phyloP scores from a whole-genome alignment of 768 basidiomycete species.

The Clavulina sp. region DNA sequence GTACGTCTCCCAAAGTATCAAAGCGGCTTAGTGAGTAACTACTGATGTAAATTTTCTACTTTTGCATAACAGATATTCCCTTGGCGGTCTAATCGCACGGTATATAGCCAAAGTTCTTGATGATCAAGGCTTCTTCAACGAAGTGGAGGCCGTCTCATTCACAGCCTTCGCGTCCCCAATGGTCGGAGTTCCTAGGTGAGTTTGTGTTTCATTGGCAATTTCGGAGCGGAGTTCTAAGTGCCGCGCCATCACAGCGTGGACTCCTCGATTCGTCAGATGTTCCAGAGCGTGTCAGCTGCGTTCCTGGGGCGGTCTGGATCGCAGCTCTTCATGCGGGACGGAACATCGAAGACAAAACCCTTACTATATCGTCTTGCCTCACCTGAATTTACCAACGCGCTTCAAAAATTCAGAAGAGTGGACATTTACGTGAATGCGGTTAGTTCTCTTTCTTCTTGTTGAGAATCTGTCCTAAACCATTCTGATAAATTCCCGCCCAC shows the following conservation, averaged over 20 bases:
- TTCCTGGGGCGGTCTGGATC: not conserved
- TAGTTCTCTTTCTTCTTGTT: not conserved
- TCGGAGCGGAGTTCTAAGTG: too few relatives aligned
- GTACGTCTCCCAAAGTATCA: not conserved
- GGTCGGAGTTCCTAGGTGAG: not conserved
- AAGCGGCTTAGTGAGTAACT: too few relatives aligned
- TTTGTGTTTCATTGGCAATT: not conserved
- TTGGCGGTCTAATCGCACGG: conserved; percentile 1
- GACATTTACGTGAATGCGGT: conserved; percentile 1
- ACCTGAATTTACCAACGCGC: not conserved
- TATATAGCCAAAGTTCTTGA: not conserved
- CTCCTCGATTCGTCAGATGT: not conserved
- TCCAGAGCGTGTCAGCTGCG: not conserved
- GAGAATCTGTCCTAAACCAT: not conserved
- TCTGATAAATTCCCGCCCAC: not conserved
- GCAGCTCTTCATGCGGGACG: not conserved
- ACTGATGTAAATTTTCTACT: too few relatives aligned
- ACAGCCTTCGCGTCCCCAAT: not conserved
- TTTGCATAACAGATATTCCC: not conserved
- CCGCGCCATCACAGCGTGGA: not conserved
- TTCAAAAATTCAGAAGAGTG: not conserved
- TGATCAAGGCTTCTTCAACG: not conserved
- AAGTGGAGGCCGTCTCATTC: not conserved
- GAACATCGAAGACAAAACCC: not conserved
- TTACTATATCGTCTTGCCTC: not conserved